A percentile compares a stretch with the other conserved stretches of the same genome.
Conservation (phyloP, 2,329 filamentous ascomycete species). For the Hymenotorrendiella dingleyae region DNA sequence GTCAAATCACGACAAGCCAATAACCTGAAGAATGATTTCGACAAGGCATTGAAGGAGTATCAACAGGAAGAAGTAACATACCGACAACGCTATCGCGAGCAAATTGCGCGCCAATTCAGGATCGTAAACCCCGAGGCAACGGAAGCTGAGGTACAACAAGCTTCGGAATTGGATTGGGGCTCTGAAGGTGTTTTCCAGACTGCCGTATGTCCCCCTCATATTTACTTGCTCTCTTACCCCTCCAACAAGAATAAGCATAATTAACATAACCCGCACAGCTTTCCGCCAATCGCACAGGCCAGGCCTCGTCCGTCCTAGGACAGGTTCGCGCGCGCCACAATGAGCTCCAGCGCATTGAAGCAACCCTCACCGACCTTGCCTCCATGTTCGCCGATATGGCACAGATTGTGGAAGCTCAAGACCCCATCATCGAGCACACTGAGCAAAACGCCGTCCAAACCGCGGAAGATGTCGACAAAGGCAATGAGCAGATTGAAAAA, state of each 20-base stretch:
- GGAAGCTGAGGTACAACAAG: constrained; percentile 64
- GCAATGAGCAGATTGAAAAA: constrained; percentile 62
- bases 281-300: constrained; percentile 66
- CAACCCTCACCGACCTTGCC: constrained; percentile 64
- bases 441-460: constrained; percentile 63
- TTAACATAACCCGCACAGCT: constrained; percentile 45
- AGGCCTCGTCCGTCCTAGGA: constrained; percentile 67
- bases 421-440: constrained; percentile 53
- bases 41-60: constrained; percentile 64
- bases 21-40: constrained; percentile 69
- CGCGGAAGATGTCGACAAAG: constrained; percentile 59
- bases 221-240: neutral
- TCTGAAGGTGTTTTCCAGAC: constrained; percentile 78
- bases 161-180: constrained; percentile 65
- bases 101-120: constrained; percentile 73
- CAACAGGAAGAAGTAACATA: constrained; percentile 66
- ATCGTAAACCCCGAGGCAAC: constrained; percentile 79
- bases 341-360: constrained; percentile 75
- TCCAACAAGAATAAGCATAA: neutral
- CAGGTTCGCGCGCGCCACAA: constrained; percentile 78
- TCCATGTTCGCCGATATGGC: constrained; percentile 70
- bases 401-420: constrained; percentile 67
- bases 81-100: constrained; percentile 65
- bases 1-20: constrained; percentile 68
- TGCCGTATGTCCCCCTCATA: constrained; percentile 51